A percentile compares a stretch with the other conserved stretches of the same genome.
Evolutionary conservation across 768 basidiomycete species (phyloP).

Genomic region (Melanogaster broomeanus): DNA sequence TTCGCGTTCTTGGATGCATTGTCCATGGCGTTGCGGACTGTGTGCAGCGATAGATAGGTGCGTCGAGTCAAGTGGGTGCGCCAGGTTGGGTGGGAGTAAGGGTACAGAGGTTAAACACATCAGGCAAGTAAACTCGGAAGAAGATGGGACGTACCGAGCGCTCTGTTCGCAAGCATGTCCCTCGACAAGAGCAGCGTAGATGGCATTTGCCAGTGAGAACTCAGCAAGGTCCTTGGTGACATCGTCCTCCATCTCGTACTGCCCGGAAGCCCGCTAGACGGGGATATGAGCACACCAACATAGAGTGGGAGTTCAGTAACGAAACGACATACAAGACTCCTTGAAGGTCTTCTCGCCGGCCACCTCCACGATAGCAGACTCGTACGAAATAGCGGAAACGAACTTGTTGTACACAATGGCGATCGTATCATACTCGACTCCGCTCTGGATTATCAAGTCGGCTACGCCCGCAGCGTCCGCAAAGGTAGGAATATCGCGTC

Average conservation of each 20-base stretch:
- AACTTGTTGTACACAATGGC: constrained; percentile 84
- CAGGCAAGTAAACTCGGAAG: too few species aligned
- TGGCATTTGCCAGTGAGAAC: constrained; percentile 94
- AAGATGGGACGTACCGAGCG: constrained; percentile 59
- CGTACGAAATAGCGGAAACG: constrained; percentile 89
- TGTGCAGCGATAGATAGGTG: background rate
- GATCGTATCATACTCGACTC: constrained; percentile 84
- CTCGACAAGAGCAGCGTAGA: constrained; percentile 93
- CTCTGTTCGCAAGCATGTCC: constrained; percentile 95
- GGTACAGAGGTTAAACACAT: background rate
- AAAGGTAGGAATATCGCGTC: constrained; percentile 96
- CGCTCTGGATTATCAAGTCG: constrained; percentile 86
- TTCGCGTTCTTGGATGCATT: constrained; percentile 98
- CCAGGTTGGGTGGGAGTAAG: background rate
- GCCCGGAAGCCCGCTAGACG: constrained; percentile 80
- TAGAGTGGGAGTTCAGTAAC: background rate
- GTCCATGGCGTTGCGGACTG: constrained; percentile 98
- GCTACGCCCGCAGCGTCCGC: constrained; percentile 93
- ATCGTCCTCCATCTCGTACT: constrained; percentile 98
- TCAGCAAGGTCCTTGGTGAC: constrained; percentile 91
- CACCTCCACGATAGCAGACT: constrained; percentile 72
- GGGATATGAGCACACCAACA: constrained; percentile 1
- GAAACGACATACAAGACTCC: constrained; percentile 64
- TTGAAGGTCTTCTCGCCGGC: constrained; percentile 80
- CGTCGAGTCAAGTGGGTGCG: background rate